phyloP scores from a whole-genome alignment of 768 basidiomycete species.

The Xerocomus potaroensis region DNA sequence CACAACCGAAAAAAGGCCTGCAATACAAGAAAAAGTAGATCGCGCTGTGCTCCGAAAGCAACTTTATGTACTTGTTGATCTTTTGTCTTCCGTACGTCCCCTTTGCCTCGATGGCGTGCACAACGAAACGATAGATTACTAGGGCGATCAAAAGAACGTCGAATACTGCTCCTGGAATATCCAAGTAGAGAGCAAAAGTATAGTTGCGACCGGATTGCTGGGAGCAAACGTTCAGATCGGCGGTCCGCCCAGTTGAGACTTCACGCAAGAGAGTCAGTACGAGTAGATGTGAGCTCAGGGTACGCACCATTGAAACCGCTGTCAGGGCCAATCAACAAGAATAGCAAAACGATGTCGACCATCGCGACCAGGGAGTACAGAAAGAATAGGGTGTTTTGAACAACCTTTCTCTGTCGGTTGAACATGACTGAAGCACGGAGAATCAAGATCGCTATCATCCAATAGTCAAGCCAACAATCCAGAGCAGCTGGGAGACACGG shows the following conservation, averaged over 20 bases:
- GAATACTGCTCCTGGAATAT: neutral
- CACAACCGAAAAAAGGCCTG: neutral
- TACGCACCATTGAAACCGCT: no score
- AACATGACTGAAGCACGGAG: constrained; percentile 14
- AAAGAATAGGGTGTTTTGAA: neutral
- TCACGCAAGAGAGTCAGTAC: no score
- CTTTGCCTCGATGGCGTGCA: constrained; percentile 3
- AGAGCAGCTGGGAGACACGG: neutral
- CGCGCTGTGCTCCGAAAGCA: constrained; percentile 6
- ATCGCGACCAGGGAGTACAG: neutral
- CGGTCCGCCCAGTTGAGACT: no score
- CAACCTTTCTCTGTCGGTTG: neutral
- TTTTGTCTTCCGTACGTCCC: neutral
- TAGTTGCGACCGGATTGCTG: no score
- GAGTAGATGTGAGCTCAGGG: no score
- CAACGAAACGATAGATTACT: no score
- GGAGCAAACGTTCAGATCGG: no score
- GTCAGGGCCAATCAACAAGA: no score
- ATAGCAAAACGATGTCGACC: no score
- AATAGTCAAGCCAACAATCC: no score
- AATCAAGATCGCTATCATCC: constrained; percentile 3
- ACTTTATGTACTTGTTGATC: constrained; percentile 8
- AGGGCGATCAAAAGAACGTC: constrained; percentile 10
- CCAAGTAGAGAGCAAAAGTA: no score
- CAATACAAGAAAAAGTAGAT: constrained; percentile 14